Evolutionary conservation across 768 basidiomycete species (phyloP).

Genomic region (Cystoderma amianthinum): DNA sequence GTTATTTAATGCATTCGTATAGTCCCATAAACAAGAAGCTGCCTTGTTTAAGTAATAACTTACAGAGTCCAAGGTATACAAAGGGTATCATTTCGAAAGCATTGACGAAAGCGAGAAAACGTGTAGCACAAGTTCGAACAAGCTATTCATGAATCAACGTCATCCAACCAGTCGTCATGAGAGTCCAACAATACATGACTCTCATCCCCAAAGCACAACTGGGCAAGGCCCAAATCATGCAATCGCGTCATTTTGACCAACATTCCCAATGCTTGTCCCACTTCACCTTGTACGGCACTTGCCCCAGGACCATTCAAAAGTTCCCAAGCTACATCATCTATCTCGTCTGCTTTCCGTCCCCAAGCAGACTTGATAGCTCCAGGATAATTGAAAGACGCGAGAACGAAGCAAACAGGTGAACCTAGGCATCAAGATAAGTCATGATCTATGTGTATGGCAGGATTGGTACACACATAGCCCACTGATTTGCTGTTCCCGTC

Average conservation of each 20-base stretch:
- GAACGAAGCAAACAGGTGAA: constrained; percentile 70
- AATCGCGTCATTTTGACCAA: constrained; percentile 72
- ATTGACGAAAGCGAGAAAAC: background rate
- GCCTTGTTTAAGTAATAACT: background rate
- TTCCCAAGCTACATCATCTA: constrained; percentile 61
- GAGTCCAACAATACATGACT: constrained; percentile 1
- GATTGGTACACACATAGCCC: constrained; percentile 56
- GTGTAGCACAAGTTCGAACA: background rate
- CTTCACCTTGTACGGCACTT: constrained; percentile 25
- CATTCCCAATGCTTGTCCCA: constrained; percentile 42
- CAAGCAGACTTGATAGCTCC: constrained; percentile 58
- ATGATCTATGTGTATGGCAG: background rate
- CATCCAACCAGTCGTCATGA: background rate
- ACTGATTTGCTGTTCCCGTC: constrained; percentile 63
- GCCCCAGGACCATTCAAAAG: constrained; percentile 41
- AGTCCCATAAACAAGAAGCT: no score
- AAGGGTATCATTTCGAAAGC: background rate
- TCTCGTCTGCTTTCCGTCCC: constrained; percentile 63
- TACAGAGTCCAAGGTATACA: background rate
- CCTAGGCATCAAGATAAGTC: constrained; percentile 31
- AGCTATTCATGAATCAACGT: background rate
- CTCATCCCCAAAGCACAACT: constrained; percentile 43
- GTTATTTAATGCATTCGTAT: no score
- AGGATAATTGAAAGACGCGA: constrained; percentile 62
- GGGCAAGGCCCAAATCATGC: constrained; percentile 65